phyloP scores from a whole-genome alignment of 148 eudicot genomes.

The Fagopyrum tataricum region DNA sequence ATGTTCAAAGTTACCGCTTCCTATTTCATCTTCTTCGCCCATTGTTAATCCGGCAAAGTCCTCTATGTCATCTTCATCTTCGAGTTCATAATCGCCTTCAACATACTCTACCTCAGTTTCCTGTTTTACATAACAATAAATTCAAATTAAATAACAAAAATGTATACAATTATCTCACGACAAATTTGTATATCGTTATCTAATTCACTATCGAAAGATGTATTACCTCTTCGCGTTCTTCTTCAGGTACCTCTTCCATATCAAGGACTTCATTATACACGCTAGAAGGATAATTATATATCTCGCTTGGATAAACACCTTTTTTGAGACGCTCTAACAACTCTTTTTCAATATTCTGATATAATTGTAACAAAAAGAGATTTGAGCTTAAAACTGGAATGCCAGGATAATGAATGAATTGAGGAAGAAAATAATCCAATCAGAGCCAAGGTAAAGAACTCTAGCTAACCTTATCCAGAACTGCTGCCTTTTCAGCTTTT shows the following conservation, averaged over 20 bases:
- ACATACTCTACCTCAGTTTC: constrained; percentile 65
- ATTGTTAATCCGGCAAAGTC: constrained; percentile 50
- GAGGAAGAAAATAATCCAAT: neutral
- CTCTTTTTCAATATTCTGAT: constrained; percentile 86
- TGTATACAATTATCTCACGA: neutral
- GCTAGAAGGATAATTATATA: constrained; percentile 44
- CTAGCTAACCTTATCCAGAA: constrained; percentile 45
- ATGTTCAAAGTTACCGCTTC: constrained; percentile 21
- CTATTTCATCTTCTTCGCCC: constrained; percentile 14
- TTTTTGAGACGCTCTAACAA: constrained; percentile 66
- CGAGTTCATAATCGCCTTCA: constrained; percentile 69
- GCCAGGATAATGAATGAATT: neutral
- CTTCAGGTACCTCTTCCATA: constrained; percentile 44
- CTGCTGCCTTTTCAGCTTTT: constrained; percentile 86
- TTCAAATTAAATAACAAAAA: neutral
- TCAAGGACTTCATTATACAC: constrained; percentile 41
- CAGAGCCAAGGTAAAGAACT: neutral
- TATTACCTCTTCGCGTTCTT: constrained; percentile 32
- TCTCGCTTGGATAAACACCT: constrained; percentile 55
- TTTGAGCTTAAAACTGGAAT: neutral
- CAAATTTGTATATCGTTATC: neutral
- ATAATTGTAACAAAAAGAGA: constrained; percentile 9
- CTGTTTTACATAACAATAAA: constrained; percentile 22
- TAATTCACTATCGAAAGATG: neutral
- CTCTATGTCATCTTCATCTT: constrained; percentile 82